These are phyloP conservation scores for Ascochyta koolunga DNA, from an alignment of 2,329 filamentous ascomycete genomes.

Conservation along the genomic window DNA sequence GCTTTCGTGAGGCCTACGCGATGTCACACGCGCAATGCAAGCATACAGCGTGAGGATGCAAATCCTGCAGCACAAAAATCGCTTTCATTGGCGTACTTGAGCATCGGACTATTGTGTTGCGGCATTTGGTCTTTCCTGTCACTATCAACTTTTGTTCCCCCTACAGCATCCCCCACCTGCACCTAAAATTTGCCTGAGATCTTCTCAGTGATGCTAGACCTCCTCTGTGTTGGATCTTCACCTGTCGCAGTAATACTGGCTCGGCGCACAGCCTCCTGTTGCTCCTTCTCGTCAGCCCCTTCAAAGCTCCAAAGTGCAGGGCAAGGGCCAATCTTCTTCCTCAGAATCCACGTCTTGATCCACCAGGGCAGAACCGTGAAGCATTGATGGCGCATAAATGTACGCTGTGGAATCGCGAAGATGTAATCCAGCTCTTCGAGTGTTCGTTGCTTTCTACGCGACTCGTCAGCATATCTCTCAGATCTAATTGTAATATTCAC, in stretches of 20 bases:
- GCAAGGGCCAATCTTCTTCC: slow-evolving; percentile 35
- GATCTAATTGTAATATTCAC: not conserved
- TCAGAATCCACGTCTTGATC: slow-evolving; percentile 50
- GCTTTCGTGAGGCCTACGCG: too few species aligned
- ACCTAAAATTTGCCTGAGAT: slow-evolving; percentile 3
- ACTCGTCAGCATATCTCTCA: not conserved
- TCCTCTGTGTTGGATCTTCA: slow-evolving; percentile 3
- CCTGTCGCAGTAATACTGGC: slow-evolving; percentile 22
- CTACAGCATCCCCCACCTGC: not conserved
- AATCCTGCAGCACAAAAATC: too few species aligned
- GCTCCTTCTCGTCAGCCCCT: slow-evolving; percentile 18
- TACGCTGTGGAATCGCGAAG: slow-evolving; percentile 49
- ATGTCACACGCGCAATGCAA: too few species aligned
- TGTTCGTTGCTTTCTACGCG: slow-evolving; percentile 30
- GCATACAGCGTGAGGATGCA: too few species aligned
- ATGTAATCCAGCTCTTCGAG: slow-evolving; percentile 42
- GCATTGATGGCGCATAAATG: slow-evolving; percentile 47
- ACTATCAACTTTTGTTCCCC: too few species aligned
- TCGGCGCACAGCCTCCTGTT: slow-evolving; percentile 17
- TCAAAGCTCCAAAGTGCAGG: slow-evolving; percentile 27
- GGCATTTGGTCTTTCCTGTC: too few species aligned
- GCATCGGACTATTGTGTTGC: too few species aligned
- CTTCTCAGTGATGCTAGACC: slow-evolving; percentile 13
- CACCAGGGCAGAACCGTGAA: slow-evolving; percentile 53
- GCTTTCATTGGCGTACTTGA: too few species aligned